Conservation (phyloP, 495 filamentous ascomycete genomes). For the Tuber brumale region DNA sequence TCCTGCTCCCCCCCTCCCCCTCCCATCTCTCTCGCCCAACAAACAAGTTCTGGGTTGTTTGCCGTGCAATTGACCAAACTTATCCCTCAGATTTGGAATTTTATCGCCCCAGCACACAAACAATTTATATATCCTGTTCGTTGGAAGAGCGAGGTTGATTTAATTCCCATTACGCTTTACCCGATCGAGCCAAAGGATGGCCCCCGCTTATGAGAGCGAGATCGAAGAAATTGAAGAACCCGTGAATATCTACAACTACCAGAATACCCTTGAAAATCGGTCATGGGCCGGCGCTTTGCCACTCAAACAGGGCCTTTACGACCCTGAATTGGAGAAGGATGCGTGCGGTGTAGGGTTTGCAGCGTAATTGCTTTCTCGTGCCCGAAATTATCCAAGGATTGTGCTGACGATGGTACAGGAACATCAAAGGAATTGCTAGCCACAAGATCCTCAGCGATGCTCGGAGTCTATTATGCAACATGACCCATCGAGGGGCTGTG, state of each 20-base stretch:
- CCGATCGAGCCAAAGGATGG: slow-evolving; percentile 31
- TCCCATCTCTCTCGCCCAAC: neutral
- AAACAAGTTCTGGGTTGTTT: neutral
- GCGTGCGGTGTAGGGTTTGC: slow-evolving; percentile 98
- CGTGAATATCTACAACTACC: slow-evolving; percentile 70
- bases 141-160: neutral
- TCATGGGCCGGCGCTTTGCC: slow-evolving; percentile 96
- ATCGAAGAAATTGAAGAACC: slow-evolving; percentile 56
- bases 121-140: neutral
- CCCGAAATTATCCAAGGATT: neutral
- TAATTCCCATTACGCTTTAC: neutral
- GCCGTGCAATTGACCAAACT: neutral
- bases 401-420: slow-evolving; percentile 49
- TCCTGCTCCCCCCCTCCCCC: neutral
- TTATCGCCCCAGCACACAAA: neutral
- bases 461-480: slow-evolving; percentile 93
- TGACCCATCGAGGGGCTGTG: slow-evolving; percentile 98
- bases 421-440: slow-evolving; percentile 94
- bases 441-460: slow-evolving; percentile 99
- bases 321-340: slow-evolving; percentile 96
- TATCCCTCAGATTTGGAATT: neutral
- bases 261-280: slow-evolving; percentile 70
- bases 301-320: slow-evolving; percentile 96
- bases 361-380: slow-evolving; percentile 55
- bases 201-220: slow-evolving; percentile 53